These are phyloP conservation scores for Myriosclerotinia curreyana DNA, from an alignment of 2,329 filamentous ascomycete genomes.

Conservation along the genomic window DNA sequence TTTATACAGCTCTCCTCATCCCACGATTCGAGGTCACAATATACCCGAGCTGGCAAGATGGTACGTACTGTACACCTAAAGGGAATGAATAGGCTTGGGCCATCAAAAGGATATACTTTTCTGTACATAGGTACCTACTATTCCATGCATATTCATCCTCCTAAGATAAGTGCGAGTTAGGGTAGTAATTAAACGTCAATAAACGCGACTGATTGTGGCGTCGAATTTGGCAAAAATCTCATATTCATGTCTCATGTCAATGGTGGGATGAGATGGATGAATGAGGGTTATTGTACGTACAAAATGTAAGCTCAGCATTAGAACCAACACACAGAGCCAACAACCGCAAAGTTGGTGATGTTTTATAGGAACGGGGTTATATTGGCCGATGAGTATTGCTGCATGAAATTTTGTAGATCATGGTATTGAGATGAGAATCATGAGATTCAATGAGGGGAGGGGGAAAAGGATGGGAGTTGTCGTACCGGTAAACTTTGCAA, in stretches of 20 bases:
- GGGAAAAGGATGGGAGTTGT: no score
- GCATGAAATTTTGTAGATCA: not conserved
- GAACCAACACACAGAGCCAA: not conserved
- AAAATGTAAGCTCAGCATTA: conserved; percentile 6
- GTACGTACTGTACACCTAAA: not conserved
- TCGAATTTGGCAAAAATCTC: conserved; percentile 14
- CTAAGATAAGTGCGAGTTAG: not conserved
- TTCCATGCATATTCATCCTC: not conserved
- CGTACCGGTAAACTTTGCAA: not conserved
- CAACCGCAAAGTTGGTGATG: not conserved
- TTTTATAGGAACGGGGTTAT: not conserved
- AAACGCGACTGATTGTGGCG: conserved; percentile 19
- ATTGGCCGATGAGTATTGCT: not conserved
- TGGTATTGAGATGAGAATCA: no score
- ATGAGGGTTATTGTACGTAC: conserved; percentile 11
- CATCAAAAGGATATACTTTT: not conserved
- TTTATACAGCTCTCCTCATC: conserved; percentile 23
- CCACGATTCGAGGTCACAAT: not conserved
- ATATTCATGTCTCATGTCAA: not conserved
- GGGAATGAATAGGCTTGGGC: not conserved
- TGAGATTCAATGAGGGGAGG: no score
- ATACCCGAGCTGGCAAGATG: conserved; percentile 9
- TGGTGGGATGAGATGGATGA: conserved; percentile 12
- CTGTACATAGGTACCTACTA: conserved; percentile 1
- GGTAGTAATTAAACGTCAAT: conserved; percentile 12